Evolutionary conservation across 2,329 filamentous ascomycete species (phyloP), one percentile per base, ranked within the genome.

Genomic region (Monilinia polystroma): DNA sequence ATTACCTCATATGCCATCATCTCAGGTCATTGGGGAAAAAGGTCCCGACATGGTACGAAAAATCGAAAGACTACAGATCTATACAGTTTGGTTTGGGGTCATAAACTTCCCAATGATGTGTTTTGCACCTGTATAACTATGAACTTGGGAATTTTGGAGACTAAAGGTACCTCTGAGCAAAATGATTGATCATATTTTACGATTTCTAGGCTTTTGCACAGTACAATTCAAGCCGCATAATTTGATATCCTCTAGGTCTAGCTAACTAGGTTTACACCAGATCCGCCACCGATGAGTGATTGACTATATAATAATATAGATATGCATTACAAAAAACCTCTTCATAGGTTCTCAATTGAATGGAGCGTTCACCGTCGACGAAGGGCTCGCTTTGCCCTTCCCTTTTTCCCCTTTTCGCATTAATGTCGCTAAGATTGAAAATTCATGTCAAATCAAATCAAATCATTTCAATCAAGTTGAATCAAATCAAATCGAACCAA

Each of bases 71-170:
- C 43, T 43, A 43, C 47, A n/a, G 29, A 51, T 62, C 58, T 20
- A 38, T 62, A 14, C 58, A 38, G 5, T 16, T 51, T 38, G n/a
- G 7, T 41, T 62, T 66, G 64, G 64, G 64, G 64, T 55, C 64
- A 55, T 35, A 62, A 66, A 66, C 62, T 11, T 53, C 32, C 64
- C 38, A 66, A 62, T 62, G 26, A 66, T 62, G 56, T 55, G 64
- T 41, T 53, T 66, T 38, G 55, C 45, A 62, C 32, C 51, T 51
- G 58, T 51, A 45, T 20, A 26, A 62, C 45, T n/a, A 10, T 52
- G 23, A 16, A 23, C 23, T 29, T 29, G 23, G 23, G 23, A 8
- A 26, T 10, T 32, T 43, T 43, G 12, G 41, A 43, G 41, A 43
- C 41, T 16, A 10, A 14, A 43, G 41, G 41, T 43, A 43, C 12